A percentile compares a stretch with the other conserved stretches of the same genome.
phyloP scores from a whole-genome alignment of 257 asterid species.

The Fraxinus pennsylvanica region DNA sequence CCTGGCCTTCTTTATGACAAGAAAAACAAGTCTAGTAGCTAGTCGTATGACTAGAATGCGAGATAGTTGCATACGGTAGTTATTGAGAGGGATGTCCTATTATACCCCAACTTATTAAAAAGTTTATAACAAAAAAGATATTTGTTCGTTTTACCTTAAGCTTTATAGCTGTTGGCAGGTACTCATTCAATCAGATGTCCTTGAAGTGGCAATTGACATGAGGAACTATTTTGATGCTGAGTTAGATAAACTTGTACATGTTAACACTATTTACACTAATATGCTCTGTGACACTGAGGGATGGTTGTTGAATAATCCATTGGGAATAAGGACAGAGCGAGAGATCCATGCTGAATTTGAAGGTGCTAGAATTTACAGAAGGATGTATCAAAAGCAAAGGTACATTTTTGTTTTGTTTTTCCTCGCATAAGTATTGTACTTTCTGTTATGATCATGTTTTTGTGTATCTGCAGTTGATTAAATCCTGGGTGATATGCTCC shows the following conservation, averaged over 20 bases:
- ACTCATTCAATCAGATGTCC: slow-evolving; percentile 82
- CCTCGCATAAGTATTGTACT: neutral
- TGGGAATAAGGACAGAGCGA: slow-evolving; percentile 89
- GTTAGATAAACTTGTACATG: slow-evolving; percentile 53
- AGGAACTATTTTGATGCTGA: slow-evolving; percentile 67
- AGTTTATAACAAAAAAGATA: neutral
- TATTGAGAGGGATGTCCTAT: neutral
- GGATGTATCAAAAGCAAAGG: slow-evolving; percentile 61
- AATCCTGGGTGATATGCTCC: neutral
- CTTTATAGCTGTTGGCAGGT: slow-evolving; percentile 48
- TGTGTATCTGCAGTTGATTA: slow-evolving; percentile 18
- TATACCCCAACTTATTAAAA: too few species aligned
- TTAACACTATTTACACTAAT: slow-evolving; percentile 41
- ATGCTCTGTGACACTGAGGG: slow-evolving; percentile 63
- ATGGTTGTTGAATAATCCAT: slow-evolving; percentile 80
- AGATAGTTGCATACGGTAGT: neutral
- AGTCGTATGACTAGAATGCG: neutral
- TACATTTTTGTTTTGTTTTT: neutral
- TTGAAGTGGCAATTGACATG: slow-evolving; percentile 83
- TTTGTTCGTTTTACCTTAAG: neutral
- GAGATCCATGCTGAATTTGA: slow-evolving; percentile 86
- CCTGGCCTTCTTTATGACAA: neutral
- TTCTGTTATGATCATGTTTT: neutral
- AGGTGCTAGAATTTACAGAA: slow-evolving; percentile 77
- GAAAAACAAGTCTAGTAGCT: neutral